phyloP scores from a whole-genome alignment of 2,329 filamentous ascomycete species.

The Colletotrichum sp. region DNA sequence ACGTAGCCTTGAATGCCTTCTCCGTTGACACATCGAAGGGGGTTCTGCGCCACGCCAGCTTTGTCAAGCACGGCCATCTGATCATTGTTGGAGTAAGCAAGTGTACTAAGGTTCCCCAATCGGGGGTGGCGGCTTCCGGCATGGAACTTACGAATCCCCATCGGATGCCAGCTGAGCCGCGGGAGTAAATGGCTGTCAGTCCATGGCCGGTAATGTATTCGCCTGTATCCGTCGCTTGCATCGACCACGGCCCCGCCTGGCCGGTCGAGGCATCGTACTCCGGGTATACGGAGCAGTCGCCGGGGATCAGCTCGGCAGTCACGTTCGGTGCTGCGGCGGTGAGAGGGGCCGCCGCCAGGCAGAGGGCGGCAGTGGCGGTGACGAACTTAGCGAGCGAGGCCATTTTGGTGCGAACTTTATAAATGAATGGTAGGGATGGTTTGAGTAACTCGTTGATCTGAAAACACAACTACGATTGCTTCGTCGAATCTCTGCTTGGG shows the following conservation, averaged over 20 bases:
- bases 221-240: background rate
- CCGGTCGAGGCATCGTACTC: background rate
- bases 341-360: background rate
- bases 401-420: background rate
- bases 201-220: background rate
- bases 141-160: background rate
- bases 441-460: background rate
- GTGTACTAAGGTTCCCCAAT: background rate
- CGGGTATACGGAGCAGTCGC: slow-evolving; percentile 8
- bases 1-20: background rate
- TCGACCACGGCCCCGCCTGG: background rate
- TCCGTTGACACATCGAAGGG: background rate
- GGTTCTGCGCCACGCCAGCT: background rate
- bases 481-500: background rate
- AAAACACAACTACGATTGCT: background rate
- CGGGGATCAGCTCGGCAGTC: background rate
- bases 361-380: background rate
- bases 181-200: background rate
- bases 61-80: slow-evolving; percentile 3
- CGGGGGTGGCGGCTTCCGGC: background rate
- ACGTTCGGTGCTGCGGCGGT: background rate
- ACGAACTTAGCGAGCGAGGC: background rate
- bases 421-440: background rate
- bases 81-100: background rate
- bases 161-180: slow-evolving; percentile 1